Evolutionary conservation across 192 early-diverging fungal genomes (phyloP).

Genomic region (Gryganskiella cystojenkinii): DNA sequence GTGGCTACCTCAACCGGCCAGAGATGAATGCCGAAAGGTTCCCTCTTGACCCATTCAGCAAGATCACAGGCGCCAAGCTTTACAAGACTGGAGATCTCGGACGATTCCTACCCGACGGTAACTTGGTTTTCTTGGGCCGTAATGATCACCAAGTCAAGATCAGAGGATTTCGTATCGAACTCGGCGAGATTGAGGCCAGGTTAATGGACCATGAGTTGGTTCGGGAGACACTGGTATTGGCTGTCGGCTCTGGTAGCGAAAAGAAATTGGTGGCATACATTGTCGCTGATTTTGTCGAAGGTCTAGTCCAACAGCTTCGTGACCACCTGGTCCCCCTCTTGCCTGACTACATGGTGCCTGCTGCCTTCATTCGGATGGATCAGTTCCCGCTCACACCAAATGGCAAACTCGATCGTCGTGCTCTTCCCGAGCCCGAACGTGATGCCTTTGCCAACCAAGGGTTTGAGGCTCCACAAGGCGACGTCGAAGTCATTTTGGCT

Average conservation of each 20-base stretch:
- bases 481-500: too few species aligned
- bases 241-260: conserved; percentile 54
- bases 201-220: conserved; percentile 30
- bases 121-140: too few species aligned
- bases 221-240: conserved; percentile 24
- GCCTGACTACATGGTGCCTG: conserved; percentile 75
- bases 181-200: conserved; percentile 38
- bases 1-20: too few species aligned
- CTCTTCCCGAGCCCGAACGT: too few species aligned
- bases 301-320: conserved; percentile 45
- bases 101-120: too few species aligned
- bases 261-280: conserved; percentile 70
- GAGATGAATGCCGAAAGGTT: too few species aligned
- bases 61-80: too few species aligned
- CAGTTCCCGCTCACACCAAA: conserved; percentile 32
- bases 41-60: too few species aligned
- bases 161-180: conserved; percentile 47
- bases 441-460: too few species aligned
- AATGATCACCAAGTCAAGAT: conserved; percentile 57
- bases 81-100: too few species aligned
- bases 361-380: conserved; percentile 37
- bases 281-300: conserved; percentile 30
- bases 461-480: too few species aligned
- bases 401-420: too few species aligned
- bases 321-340: conserved; percentile 61